A percentile compares a stretch with the other conserved stretches of the same genome.
Evolutionary conservation across 345 rosid species (phyloP).

Genomic region (Ceriops zippeliana): DNA sequence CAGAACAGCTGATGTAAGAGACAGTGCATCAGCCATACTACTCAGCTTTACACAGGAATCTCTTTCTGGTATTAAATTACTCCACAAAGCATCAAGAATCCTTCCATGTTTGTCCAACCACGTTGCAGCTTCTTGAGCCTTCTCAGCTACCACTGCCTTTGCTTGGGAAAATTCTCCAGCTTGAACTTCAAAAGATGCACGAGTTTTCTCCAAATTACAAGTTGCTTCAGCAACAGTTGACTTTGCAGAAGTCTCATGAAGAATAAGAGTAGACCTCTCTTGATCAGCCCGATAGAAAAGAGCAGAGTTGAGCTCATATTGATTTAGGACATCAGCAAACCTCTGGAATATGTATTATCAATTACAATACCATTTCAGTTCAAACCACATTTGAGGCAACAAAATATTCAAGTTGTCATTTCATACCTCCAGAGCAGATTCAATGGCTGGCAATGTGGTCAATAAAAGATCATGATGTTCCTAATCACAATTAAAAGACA

Average conservation of each 20-base stretch:
- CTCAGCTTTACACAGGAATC: constrained; percentile 43
- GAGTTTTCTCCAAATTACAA: constrained; percentile 53
- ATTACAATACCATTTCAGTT: constrained; percentile 16
- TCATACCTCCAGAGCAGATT: constrained; percentile 75
- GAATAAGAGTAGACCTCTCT: constrained; percentile 65
- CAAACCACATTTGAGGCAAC: constrained; percentile 2
- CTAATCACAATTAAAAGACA: constrained; percentile 34
- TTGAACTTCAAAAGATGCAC: constrained; percentile 62
- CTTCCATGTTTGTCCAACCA: constrained; percentile 90
- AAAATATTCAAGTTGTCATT: constrained; percentile 15
- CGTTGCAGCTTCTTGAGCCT: constrained; percentile 76
- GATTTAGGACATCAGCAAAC: constrained; percentile 59
- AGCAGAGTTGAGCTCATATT: constrained; percentile 71
- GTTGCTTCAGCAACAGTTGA: constrained; percentile 77
- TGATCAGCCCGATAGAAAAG: constrained; percentile 70
- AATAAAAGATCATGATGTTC: constrained; percentile 89
- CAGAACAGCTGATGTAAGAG: constrained; percentile 77
- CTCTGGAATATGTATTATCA: constrained; percentile 50
- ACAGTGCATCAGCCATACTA: constrained; percentile 47
- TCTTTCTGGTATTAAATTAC: constrained; percentile 63
- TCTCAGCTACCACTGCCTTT: constrained; percentile 59
- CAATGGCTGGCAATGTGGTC: constrained; percentile 72
- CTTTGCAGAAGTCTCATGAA: constrained; percentile 79
- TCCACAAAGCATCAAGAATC: constrained; percentile 71
- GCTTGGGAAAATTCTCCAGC: constrained; percentile 83